phyloP scores from a whole-genome alignment of 2,329 filamentous ascomycete species.

The Nannizziopsis barbatae region DNA sequence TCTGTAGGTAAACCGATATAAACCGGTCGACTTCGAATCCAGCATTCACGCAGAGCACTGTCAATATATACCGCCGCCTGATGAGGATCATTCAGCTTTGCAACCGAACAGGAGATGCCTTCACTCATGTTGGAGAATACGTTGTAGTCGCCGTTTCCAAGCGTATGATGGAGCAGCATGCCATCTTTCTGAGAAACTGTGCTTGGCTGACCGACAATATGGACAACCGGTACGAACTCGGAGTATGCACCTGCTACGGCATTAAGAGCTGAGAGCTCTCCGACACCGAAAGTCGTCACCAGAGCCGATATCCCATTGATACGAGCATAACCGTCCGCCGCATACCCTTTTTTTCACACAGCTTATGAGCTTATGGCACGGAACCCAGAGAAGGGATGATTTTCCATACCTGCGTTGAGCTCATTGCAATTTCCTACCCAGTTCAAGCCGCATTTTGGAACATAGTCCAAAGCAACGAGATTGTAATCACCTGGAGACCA shows the following conservation, averaged over 20 bases:
- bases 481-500: conserved; percentile 50
- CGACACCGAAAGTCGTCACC: conserved; percentile 64
- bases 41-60: conserved; percentile 39
- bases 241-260: conserved; percentile 63
- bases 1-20: conserved; percentile 46
- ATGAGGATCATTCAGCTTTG: conserved; percentile 37
- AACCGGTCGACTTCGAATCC: conserved; percentile 45
- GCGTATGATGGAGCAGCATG: conserved; percentile 52
- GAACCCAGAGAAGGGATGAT: conserved; percentile 6
- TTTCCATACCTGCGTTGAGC: conserved; percentile 57
- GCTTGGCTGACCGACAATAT: conserved; percentile 46
- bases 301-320: conserved; percentile 58
- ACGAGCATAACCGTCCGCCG: conserved; percentile 63
- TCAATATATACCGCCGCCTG: conserved; percentile 44
- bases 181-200: conserved; percentile 36
- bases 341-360: conserved; percentile 45
- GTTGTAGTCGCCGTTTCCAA: conserved; percentile 48
- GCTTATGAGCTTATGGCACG: conserved; percentile 11
- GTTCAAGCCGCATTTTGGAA: conserved; percentile 47
- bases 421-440: conserved; percentile 62
- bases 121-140: conserved; percentile 42
- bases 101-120: conserved; percentile 42
- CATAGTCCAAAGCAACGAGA: conserved; percentile 55
- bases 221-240: conserved; percentile 57
- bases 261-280: conserved; percentile 57